Evolutionary conservation across 176 grass and related monocot species (phyloP), one percentile per base, ranked within the genome.

Genomic region (Neostapfia colusana): DNA sequence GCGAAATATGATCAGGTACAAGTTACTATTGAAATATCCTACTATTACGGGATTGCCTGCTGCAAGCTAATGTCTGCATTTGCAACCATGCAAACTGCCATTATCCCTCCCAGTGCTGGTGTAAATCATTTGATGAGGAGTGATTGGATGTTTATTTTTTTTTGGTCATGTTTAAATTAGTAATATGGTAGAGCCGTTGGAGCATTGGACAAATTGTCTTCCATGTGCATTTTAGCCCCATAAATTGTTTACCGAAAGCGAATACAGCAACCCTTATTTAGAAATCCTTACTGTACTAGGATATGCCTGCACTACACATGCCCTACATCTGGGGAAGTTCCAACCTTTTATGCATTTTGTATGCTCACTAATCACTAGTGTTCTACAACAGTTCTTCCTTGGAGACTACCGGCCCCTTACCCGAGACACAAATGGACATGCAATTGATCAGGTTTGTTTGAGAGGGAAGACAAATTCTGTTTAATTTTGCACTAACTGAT

Each of bases 1-100:
- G 95, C 95, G 8, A 95, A 90, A 90, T 94, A 95, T 83, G 91
- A 98, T 77, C 95, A 98, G 95, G 95, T 99, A 75, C 8, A 25
- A 63, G 31, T 57, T 41, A 41, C 39, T 10, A 41, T 41, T 41
- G 39, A 41, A 41, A 41, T 41, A 41, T 41, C 39, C 7, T 41
- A 41, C 39, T 41, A 45, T 45, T 45, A 14, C 14, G 43, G 43
- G 43, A 45, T 45, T 45, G 43, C 11, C 43, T 51, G 15, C 48
- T 51, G 74, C 11, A 25, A 63, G 24, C 48, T 85, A 49, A 69
- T 44, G 56, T 26, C 6, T 48, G 15, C 48, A 20, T 51, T 20
- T 51, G 48, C 45, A 48, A 48, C 13, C 45, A 75, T 80, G 70
- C 44, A 85, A 50, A 69, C 43, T 85, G 54, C 6, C 8, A 17